Percentiles rank a stretch among this genome's conserved stretches.
Conservation (phyloP, 225 moss, liverwort and hornwort genomes). For the Polytrichum commune region DNA sequence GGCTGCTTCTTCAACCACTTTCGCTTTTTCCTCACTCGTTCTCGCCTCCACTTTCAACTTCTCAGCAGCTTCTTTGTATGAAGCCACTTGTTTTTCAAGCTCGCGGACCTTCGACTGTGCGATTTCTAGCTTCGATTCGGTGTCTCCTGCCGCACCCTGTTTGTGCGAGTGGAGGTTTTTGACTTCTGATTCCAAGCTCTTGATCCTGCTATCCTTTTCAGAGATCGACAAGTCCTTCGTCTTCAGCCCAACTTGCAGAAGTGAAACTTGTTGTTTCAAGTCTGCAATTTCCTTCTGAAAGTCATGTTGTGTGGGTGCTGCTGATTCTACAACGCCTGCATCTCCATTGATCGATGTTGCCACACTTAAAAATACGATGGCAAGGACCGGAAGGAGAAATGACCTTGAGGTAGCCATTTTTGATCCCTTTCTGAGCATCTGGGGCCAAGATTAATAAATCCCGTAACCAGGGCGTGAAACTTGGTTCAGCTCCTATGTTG, state of each 20-base stretch:
- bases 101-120: conserved; percentile 36
- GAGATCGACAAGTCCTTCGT: conserved; percentile 27
- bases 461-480: no score
- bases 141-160: conserved; percentile 19
- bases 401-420: conserved; percentile 27
- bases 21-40: conserved; percentile 46
- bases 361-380: conserved; percentile 10
- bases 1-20: conserved; percentile 48
- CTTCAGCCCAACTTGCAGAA: conserved; percentile 28
- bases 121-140: conserved; percentile 48
- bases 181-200: conserved; percentile 42
- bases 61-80: conserved; percentile 30
- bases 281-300: conserved; percentile 12
- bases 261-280: conserved; percentile 27
- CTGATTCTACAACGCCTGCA: neutral
- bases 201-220: conserved; percentile 27
- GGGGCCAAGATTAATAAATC: neutral
- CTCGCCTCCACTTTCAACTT: conserved; percentile 39
- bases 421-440: conserved; percentile 10
- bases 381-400: conserved; percentile 10
- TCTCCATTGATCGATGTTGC: conserved; percentile 22
- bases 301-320: conserved; percentile 2
- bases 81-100: conserved; percentile 37
- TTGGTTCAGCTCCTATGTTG: no score
- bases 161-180: conserved; percentile 31